Percentiles rank a stretch among this genome's conserved stretches.
Evolutionary conservation across 345 rosid genomes (phyloP).

Genomic region (Salix exigua): DNA sequence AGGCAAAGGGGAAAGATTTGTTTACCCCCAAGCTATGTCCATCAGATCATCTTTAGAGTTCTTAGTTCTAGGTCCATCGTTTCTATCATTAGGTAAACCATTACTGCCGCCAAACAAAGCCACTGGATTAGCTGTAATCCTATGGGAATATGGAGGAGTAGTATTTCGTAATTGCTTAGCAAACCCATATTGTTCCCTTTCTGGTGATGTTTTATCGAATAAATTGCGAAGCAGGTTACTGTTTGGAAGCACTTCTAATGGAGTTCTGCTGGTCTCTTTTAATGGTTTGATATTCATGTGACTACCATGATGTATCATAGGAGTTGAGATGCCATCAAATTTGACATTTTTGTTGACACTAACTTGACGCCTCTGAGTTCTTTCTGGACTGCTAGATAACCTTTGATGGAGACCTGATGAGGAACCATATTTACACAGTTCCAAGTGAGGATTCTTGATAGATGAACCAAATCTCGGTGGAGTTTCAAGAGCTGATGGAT

Average conservation of each 20-base stretch:
- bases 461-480: slow-evolving; percentile 31
- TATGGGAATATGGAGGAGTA: slow-evolving; percentile 36
- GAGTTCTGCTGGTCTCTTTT: slow-evolving; percentile 31
- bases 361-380: slow-evolving; percentile 35
- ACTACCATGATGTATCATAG: slow-evolving; percentile 17
- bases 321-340: slow-evolving; percentile 40
- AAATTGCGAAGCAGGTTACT: slow-evolving; percentile 30
- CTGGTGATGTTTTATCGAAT: slow-evolving; percentile 38
- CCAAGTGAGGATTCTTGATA: slow-evolving; percentile 23
- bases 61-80: slow-evolving; percentile 27
- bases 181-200: slow-evolving; percentile 49
- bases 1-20: not conserved
- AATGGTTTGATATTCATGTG: slow-evolving; percentile 33
- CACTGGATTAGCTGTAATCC: slow-evolving; percentile 32
- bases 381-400: slow-evolving; percentile 39
- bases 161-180: slow-evolving; percentile 25
- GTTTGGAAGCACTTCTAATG: slow-evolving; percentile 26
- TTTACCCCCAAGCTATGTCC: slow-evolving; percentile 60
- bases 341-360: slow-evolving; percentile 36
- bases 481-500: slow-evolving; percentile 39
- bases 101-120: slow-evolving; percentile 33
- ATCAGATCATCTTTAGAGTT: slow-evolving; percentile 45
- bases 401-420: slow-evolving; percentile 42
- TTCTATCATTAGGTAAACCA: slow-evolving; percentile 36
- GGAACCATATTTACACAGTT: slow-evolving; percentile 20